Evolutionary conservation across 139 green algal genomes (phyloP), one percentile per base, ranked within the genome.

Genomic region (Astrephomene gubernaculifera): DNA sequence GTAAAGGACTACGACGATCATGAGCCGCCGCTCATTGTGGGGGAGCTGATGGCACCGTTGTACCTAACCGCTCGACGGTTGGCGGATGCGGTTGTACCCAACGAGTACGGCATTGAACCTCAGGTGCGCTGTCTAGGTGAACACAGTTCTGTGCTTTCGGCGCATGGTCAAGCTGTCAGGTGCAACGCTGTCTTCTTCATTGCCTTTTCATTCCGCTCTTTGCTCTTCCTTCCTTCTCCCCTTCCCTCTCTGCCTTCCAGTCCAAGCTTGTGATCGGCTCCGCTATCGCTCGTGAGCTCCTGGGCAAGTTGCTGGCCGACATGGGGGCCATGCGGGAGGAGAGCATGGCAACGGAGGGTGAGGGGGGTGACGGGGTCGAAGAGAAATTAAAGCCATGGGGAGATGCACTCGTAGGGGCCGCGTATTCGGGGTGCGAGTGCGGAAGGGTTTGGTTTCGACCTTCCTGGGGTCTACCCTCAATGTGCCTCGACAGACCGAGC

Each of bases 251-350:
- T n/a, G 2, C 68, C 70, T 27, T 24, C 12, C 52, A 82, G 74
- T 60, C 54, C 71, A 96, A 96, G 92, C 87, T 97, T 88, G 79
- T 87, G 65, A 98, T 98, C 71, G 95, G 94, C 22, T 92, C 86
- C 81, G 95, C 93, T 69, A 94, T 95, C 38, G 80, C 82, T 0
- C 64, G 73, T 2, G 86, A 92, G 85, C 92, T 99, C 83, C 89
- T 99, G 86, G 95, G 92, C 71, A 99, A 99, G 93, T 90, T 99
- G 71, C 90, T 99, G 64, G 91, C 87, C 36, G 97, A 99, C 90
- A 81, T 99, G 85, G 92, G 87, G 27, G 96, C 94, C 79, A 98
- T 97, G 93, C 87, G 89, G 45, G 94, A 95, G 67, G 95, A 96
- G 90, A 91, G 75, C 85, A 22, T 96, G 45, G 86, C 87, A n/a